Evolutionary conservation across 345 rosid species (phyloP).

Genomic region (thale cress (Arabidopsis thaliana)): TAIR10.1 NC_003074.8:18873001-18873500

Average conservation of each 20-base stretch:
- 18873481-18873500: not conserved
- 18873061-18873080: constrained; percentile 33
- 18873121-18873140: constrained; percentile 40
- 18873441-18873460: not conserved
- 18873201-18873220: not conserved
- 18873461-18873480: not conserved
- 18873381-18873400: not conserved
- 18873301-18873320: not conserved
- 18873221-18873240: not conserved
- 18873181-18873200: constrained; percentile 32
- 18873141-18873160: constrained; percentile 36
- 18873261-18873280: too few species aligned
- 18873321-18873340: not conserved
- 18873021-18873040: constrained; percentile 42
- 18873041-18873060: constrained; percentile 30
- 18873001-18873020: not conserved
- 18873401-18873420: constrained; percentile 1
- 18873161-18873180: constrained; percentile 30
- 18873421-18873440: not conserved
- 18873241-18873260: not conserved
- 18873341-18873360: not conserved
- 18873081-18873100: constrained; percentile 21
- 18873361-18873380: not conserved
- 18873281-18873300: constrained; percentile 1
- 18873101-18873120: constrained; percentile 40